Evolutionary conservation across 1,284 basidiomycete species (phyloP), one percentile per base, ranked within the genome.

Genomic region (Tilletia indica): DNA sequence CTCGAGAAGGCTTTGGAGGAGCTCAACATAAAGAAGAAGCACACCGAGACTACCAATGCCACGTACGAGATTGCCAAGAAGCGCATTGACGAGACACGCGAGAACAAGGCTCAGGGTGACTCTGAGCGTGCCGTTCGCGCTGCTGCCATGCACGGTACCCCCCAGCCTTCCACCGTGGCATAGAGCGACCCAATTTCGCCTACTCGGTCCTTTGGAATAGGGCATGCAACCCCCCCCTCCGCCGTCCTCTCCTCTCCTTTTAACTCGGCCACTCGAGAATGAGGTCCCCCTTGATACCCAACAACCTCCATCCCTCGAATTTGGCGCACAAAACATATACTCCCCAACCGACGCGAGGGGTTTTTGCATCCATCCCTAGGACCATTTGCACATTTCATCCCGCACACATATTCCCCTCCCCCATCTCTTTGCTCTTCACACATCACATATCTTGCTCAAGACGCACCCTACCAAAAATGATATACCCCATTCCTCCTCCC

Each of bases 21-120:
- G 25, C 72, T 80, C n/a, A 77, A 81, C 49, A 80, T 81, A 73
- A 81, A 81, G 76, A 80, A 80, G 77, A 63, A 69, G 56, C 79
- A 81, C 75, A 80, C 77, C 39, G 68, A 72, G 68, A 71, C 70
- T 36, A 81, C 78, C 21, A 48, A 69, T 9, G 69, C 71, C 14
- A 71, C 73, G 19, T 80, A 76, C 72, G 79, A 81, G 58, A 73
- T 69, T 25, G 63, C 74, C 72, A 81, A 81, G 74, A 67, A 48
- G 68, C 69, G 73, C 42, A 77, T 81, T 64, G 78, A 81, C 45
- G 72, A 74, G 25, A 69, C 77, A n/a, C 74, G 79, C 45, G 68
- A 66, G 72, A 72, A 72, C 70, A 81, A 80, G 77, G 74, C 73
- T 2, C 70, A 71, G 58, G 77, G 80, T 54, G 79, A 81, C 70